phyloP scores from a whole-genome alignment of 148 eudicot genomes.

The Fagopyrum tataricum region DNA sequence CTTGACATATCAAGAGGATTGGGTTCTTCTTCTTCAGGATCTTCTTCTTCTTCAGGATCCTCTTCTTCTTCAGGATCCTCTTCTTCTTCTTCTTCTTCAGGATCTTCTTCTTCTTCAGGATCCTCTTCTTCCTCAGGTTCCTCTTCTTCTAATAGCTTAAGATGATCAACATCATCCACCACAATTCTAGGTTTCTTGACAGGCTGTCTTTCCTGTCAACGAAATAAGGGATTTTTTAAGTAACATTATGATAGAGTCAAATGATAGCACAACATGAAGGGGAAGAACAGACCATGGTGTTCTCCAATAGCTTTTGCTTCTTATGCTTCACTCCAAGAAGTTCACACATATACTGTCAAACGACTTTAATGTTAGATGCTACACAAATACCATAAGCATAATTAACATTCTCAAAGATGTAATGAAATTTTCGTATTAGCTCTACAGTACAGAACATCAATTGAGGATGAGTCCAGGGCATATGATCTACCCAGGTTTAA shows the following conservation, averaged over 20 bases:
- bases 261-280: neutral
- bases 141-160: neutral
- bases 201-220: neutral
- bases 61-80: neutral
- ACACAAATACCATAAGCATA: neutral
- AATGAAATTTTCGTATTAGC: conserved; percentile 1
- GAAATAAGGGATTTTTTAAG: neutral
- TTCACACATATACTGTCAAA: conserved; percentile 37
- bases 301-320: conserved; percentile 32
- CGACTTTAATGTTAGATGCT: neutral
- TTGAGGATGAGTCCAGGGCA: neutral
- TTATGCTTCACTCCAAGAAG: conserved; percentile 36
- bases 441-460: neutral
- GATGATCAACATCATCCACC: conserved; percentile 2
- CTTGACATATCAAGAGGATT: neutral
- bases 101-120: neutral
- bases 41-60: neutral
- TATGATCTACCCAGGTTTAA: neutral
- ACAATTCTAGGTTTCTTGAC: neutral
- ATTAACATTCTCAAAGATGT: neutral
- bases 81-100: neutral
- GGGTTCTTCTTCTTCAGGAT: neutral
- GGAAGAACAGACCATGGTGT: conserved; percentile 4
- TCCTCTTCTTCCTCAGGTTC: conserved; percentile 4
- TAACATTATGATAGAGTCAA: neutral